Percentiles rank a stretch among this genome's conserved stretches.
These are phyloP conservation scores for Trichophyton verrucosum DNA, from an alignment of 2,329 filamentous ascomycete genomes.

Conservation along the genomic window DNA sequence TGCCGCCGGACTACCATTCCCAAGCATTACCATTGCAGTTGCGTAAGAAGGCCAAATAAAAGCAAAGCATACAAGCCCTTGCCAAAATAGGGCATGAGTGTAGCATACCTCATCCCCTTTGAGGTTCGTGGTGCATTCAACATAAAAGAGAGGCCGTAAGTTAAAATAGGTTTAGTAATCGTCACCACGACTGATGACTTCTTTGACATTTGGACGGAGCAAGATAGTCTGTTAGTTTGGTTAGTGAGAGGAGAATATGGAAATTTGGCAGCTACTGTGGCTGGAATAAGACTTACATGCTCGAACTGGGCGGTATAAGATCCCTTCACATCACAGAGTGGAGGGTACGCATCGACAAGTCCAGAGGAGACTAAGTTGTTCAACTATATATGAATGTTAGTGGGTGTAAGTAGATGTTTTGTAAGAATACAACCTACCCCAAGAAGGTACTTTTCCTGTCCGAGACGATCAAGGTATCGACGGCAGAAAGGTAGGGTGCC, in stretches of 20 bases:
- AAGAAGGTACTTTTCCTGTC: slow-evolving; percentile 85
- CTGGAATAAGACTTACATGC: slow-evolving; percentile 54
- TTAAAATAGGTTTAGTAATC: slow-evolving; percentile 52
- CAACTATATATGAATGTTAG: slow-evolving; percentile 42
- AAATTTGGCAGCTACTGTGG: background rate
- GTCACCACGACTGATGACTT: slow-evolving; percentile 74
- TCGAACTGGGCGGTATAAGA: slow-evolving; percentile 91
- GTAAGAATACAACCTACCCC: slow-evolving; percentile 47
- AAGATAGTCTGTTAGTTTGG: slow-evolving; percentile 51
- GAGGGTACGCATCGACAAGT: slow-evolving; percentile 82
- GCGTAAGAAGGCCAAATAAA: background rate
- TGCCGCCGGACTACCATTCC: background rate
- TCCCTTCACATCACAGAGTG: slow-evolving; percentile 81
- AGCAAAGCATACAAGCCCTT: background rate
- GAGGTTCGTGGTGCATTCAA: background rate
- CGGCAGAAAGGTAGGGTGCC: slow-evolving; percentile 84
- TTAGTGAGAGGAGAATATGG: slow-evolving; percentile 6
- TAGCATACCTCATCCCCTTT: background rate
- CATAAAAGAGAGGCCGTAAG: background rate
- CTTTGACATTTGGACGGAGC: slow-evolving; percentile 68
- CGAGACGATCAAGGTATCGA: slow-evolving; percentile 81
- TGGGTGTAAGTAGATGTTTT: background rate
- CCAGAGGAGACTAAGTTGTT: slow-evolving; percentile 74
- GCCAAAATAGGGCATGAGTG: background rate
- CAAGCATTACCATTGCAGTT: background rate